Percentiles rank a stretch among this genome's conserved stretches.
Evolutionary conservation across 2,329 filamentous ascomycete species (phyloP).

Genomic region (Sporothrix luriei): DNA sequence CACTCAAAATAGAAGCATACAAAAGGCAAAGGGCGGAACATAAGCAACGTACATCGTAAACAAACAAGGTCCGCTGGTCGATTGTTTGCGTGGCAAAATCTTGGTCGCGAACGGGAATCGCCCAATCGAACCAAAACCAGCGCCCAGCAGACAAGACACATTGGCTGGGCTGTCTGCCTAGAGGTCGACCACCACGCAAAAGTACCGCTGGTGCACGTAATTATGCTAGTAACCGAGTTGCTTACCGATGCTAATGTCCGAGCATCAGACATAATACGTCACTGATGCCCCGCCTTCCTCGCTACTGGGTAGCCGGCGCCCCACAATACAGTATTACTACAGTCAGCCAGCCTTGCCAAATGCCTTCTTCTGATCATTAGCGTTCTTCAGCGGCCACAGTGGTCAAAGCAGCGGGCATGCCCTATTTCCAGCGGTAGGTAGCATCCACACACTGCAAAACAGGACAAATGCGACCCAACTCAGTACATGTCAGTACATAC

Average conservation of each 20-base stretch:
- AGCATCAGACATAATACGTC: conserved; percentile 31
- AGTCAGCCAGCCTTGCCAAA: conserved; percentile 32
- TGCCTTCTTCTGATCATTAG: conserved; percentile 2
- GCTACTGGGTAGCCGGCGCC: background rate
- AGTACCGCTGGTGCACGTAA: conserved; percentile 12
- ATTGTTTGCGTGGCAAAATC: conserved; percentile 2
- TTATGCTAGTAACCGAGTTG: conserved; percentile 19
- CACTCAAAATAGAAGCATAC: background rate
- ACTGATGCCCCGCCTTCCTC: conserved; percentile 32
- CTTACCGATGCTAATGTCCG: conserved; percentile 21
- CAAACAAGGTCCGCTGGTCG: background rate
- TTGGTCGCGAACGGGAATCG: conserved; percentile 1
- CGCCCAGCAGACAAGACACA: conserved; percentile 1
- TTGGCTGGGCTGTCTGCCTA: conserved; percentile 20
- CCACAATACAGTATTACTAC: conserved; percentile 15
- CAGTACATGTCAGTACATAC: background rate
- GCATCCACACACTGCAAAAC: background rate
- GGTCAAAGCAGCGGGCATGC: background rate
- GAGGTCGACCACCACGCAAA: background rate
- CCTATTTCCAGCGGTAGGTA: conserved; percentile 1
- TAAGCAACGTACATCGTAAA: background rate
- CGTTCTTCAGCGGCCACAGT: background rate
- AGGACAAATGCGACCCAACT: background rate
- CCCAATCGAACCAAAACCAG: conserved; percentile 11
- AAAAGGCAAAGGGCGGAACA: background rate